phyloP scores from a whole-genome alignment of 2,329 filamentous ascomycete genomes.

The Fonsecaea nubica region DNA sequence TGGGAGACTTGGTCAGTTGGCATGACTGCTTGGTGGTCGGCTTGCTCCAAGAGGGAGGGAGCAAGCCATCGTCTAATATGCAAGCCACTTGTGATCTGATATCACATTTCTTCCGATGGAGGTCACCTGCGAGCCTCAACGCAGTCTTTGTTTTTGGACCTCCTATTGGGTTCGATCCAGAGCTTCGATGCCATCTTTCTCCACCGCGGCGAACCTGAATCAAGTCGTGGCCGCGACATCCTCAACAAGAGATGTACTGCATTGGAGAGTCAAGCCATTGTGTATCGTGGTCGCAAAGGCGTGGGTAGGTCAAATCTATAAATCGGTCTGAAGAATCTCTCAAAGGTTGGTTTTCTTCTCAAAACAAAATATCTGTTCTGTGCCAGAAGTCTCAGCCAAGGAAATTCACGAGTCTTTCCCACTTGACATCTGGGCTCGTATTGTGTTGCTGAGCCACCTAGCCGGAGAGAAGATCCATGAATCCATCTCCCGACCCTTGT shows the following conservation, averaged over 20 bases:
- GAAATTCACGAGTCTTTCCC: neutral
- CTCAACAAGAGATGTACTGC: conserved; percentile 17
- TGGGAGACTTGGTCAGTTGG: neutral
- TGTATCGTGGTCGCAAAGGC: conserved; percentile 23
- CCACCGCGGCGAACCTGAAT: conserved; percentile 10
- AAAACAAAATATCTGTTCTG: neutral
- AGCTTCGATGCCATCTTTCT: conserved; percentile 11
- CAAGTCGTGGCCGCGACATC: conserved; percentile 1
- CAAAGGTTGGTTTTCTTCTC: neutral
- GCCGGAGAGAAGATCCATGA: neutral
- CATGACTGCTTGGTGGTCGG: neutral
- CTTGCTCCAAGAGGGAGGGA: neutral
- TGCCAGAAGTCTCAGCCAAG: neutral
- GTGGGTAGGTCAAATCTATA: conserved; percentile 24
- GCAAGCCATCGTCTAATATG: conserved; percentile 4
- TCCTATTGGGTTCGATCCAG: conserved; percentile 14
- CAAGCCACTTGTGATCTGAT: conserved; percentile 23
- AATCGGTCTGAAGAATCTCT: conserved; percentile 2
- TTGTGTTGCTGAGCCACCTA: neutral
- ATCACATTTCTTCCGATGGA: conserved; percentile 27
- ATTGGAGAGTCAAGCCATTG: conserved; percentile 16
- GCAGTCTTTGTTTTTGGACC: neutral
- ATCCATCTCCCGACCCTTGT: neutral
- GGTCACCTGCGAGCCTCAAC: conserved; percentile 9
- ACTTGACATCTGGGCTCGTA: neutral